Percentiles rank a stretch among this genome's conserved stretches.
Evolutionary conservation across 1,284 basidiomycete genomes (phyloP).

Genomic region (Sporisorium exsertum): DNA sequence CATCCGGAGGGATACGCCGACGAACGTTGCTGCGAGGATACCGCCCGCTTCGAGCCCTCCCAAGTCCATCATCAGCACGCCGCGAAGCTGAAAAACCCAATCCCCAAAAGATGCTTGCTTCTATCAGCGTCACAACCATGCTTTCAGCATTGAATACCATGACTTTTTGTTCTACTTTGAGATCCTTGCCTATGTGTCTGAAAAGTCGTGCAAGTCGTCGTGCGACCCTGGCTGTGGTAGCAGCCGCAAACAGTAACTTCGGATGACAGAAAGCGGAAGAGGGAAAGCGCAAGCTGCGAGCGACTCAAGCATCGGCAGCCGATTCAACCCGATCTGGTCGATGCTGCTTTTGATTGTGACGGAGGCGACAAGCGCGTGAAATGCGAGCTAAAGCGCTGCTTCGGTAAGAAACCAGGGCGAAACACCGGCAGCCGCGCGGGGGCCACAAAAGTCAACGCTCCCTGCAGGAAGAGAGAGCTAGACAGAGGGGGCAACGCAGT

Average conservation of each 20-base stretch:
- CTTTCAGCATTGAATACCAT: conserved; percentile 6
- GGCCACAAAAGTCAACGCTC: too few species aligned
- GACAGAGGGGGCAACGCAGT: neutral
- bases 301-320: too few species aligned
- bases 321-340: neutral
- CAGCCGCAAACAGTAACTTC: too few species aligned
- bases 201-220: too few species aligned
- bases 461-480: too few species aligned
- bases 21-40: conserved; percentile 13
- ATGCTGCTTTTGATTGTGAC: too few species aligned
- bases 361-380: conserved; percentile 24
- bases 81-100: conserved; percentile 25
- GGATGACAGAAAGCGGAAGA: neutral
- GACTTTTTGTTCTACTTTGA: neutral
- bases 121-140: neutral
- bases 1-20: conserved; percentile 14
- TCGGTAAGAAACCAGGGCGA: conserved; percentile 32
- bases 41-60: conserved; percentile 19
- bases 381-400: conserved; percentile 26
- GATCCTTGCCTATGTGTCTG: neutral
- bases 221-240: too few species aligned
- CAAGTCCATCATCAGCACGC: conserved; percentile 31
- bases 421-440: conserved; percentile 20
- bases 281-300: too few species aligned
- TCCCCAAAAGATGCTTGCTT: conserved; percentile 13